Evolutionary conservation across 2,329 filamentous ascomycete species (phyloP).

Genomic region (Calonectria crousiana): DNA sequence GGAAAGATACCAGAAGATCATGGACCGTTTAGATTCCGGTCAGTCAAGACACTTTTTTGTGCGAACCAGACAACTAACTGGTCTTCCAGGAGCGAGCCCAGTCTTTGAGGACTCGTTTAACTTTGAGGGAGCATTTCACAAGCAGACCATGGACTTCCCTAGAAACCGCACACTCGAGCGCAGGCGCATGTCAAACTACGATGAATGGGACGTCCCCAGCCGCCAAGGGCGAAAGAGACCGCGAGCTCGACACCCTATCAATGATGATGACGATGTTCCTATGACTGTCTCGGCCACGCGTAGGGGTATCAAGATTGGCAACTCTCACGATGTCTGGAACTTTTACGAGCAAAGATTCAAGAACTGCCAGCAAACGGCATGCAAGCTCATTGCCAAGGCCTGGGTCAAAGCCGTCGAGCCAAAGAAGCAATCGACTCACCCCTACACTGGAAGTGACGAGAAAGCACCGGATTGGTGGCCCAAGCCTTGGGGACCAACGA

Average conservation of each 20-base stretch:
- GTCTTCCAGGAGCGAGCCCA: constrained; percentile 46
- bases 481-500: constrained; percentile 62
- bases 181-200: constrained; percentile 48
- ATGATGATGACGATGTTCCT: constrained; percentile 57
- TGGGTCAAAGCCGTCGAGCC: constrained; percentile 83
- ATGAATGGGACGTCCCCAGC: constrained; percentile 48
- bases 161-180: constrained; percentile 46
- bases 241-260: constrained; percentile 51
- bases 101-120: constrained; percentile 49
- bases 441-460: constrained; percentile 75
- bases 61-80: constrained; percentile 22
- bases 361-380: constrained; percentile 76
- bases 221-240: constrained; percentile 48
- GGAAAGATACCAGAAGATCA: constrained; percentile 55
- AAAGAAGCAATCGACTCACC: constrained; percentile 81
- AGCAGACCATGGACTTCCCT: constrained; percentile 40
- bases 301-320: constrained; percentile 63
- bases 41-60: constrained; percentile 30
- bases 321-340: constrained; percentile 65
- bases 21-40: constrained; percentile 55
- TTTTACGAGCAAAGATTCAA: constrained; percentile 74
- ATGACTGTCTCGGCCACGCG: constrained; percentile 55
- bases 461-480: constrained; percentile 78
- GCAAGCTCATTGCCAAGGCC: constrained; percentile 79
- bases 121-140: constrained; percentile 42